phyloP scores from a whole-genome alignment of 768 basidiomycete genomes.

The Cytidiella melzeri region DNA sequence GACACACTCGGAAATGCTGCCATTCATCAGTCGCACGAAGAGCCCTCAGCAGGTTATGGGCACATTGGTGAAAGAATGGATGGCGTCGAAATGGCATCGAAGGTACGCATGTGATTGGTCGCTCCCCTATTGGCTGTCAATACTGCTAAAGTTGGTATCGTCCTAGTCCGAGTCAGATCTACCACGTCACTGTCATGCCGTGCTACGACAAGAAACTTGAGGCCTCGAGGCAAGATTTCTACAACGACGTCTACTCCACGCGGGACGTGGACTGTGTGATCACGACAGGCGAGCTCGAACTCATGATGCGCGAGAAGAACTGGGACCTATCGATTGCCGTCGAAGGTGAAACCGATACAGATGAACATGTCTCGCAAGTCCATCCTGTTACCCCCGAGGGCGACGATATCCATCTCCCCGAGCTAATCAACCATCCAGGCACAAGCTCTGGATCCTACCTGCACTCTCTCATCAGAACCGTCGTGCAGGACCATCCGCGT shows the following conservation, averaged over 20 bases:
- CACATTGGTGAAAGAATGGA: slow-evolving; percentile 85
- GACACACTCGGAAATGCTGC: slow-evolving; percentile 89
- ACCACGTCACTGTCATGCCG: slow-evolving; percentile 97
- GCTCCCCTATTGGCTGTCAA: background rate
- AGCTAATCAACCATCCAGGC: slow-evolving; percentile 72
- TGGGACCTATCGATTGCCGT: slow-evolving; percentile 68
- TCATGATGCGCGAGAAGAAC: slow-evolving; percentile 74
- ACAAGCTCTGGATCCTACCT: slow-evolving; percentile 92
- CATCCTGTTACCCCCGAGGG: slow-evolving; percentile 1
- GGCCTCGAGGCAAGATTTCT: slow-evolving; percentile 92
- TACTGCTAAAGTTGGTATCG: background rate
- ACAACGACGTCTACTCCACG: slow-evolving; percentile 71
- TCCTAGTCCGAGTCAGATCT: slow-evolving; percentile 75
- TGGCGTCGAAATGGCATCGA: slow-evolving; percentile 60
- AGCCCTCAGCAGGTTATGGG: slow-evolving; percentile 96
- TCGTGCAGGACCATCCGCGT: slow-evolving; percentile 34
- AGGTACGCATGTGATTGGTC: slow-evolving; percentile 42
- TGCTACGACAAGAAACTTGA: slow-evolving; percentile 99
- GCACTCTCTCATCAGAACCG: slow-evolving; percentile 62
- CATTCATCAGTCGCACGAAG: slow-evolving; percentile 82
- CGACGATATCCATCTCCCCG: slow-evolving; percentile 43
- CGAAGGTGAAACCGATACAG: slow-evolving; percentile 37
- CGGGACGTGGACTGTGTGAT: slow-evolving; percentile 96
- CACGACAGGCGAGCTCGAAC: slow-evolving; percentile 90
- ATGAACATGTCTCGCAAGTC: background rate